These are phyloP conservation scores for Kalaharituber pfeilii DNA, from an alignment of 2,329 filamentous ascomycete genomes.

Conservation along the genomic window DNA sequence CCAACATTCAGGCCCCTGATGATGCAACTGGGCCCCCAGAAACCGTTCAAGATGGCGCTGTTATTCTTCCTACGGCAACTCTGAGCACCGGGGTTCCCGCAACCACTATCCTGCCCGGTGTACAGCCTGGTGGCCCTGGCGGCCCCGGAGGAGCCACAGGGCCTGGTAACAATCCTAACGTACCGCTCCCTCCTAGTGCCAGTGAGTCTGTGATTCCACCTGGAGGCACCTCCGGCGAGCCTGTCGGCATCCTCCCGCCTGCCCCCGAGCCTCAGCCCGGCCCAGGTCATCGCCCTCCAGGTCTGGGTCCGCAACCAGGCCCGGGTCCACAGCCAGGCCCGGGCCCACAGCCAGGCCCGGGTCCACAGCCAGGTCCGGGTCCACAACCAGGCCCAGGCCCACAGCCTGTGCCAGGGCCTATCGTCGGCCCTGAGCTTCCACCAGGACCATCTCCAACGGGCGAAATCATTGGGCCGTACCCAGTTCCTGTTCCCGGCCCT, in stretches of 20 bases:
- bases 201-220: too few species aligned
- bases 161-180: too few species aligned
- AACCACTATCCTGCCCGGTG: neutral
- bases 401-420: neutral
- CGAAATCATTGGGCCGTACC: neutral
- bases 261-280: neutral
- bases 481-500: neutral
- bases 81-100: neutral
- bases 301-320: neutral
- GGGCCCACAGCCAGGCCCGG: neutral
- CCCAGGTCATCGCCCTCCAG: neutral
- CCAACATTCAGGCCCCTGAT: too few species aligned
- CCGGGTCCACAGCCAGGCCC: neutral
- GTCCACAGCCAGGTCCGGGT: neutral
- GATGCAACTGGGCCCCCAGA: too few species aligned
- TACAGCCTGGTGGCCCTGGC: neutral
- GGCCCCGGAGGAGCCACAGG: neutral
- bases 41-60: neutral
- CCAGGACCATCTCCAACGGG: neutral
- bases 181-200: too few species aligned
- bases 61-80: neutral
- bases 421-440: neutral
- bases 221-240: too few species aligned
- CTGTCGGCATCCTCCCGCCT: neutral
- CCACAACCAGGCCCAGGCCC: neutral